phyloP scores from a whole-genome alignment of 2,329 filamentous ascomycete species.

The Phialophora macrospora region DNA sequence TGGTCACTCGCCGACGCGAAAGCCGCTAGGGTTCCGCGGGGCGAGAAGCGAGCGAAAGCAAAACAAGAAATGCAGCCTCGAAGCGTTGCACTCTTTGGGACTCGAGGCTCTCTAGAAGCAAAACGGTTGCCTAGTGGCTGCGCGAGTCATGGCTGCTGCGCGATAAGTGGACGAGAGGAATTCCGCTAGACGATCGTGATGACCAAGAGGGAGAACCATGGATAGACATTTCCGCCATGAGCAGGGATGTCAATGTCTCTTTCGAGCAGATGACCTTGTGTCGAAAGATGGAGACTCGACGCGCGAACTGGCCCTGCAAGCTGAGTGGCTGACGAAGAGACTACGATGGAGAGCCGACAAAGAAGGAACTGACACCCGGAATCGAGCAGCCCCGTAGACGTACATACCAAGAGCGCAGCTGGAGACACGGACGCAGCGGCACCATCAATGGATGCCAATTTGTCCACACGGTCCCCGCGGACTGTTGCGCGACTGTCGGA shows the following conservation, averaged over 20 bases:
- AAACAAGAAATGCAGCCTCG: slow-evolving; percentile 13
- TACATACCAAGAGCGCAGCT: slow-evolving; percentile 2
- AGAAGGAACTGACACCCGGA: neutral
- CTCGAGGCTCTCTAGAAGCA: slow-evolving; percentile 13
- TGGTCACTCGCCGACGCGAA: slow-evolving; percentile 20
- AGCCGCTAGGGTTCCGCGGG: neutral
- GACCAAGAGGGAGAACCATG: slow-evolving; percentile 18
- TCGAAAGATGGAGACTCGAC: slow-evolving; percentile 8
- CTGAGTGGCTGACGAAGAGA: slow-evolving; percentile 20
- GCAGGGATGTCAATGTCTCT: slow-evolving; percentile 4
- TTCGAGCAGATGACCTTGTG: slow-evolving; percentile 22
- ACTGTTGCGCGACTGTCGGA: neutral
- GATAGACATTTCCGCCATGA: slow-evolving; percentile 33
- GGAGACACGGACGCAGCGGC: neutral
- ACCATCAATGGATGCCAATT: neutral
- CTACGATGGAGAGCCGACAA: slow-evolving; percentile 1
- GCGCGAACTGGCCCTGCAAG: slow-evolving; percentile 10
- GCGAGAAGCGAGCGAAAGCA: slow-evolving; percentile 2
- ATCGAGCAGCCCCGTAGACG: neutral
- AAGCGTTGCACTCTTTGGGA: slow-evolving; percentile 20
- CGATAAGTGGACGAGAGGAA: slow-evolving; percentile 13
- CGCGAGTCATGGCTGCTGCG: slow-evolving; percentile 4
- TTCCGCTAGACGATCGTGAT: slow-evolving; percentile 1
- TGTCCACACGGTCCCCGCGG: neutral
- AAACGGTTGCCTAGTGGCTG: slow-evolving; percentile 13